Evolutionary conservation across 441 rosid genomes (phyloP), one percentile per base, ranked within the genome.

Genomic region (Aleurites moluccanus): DNA sequence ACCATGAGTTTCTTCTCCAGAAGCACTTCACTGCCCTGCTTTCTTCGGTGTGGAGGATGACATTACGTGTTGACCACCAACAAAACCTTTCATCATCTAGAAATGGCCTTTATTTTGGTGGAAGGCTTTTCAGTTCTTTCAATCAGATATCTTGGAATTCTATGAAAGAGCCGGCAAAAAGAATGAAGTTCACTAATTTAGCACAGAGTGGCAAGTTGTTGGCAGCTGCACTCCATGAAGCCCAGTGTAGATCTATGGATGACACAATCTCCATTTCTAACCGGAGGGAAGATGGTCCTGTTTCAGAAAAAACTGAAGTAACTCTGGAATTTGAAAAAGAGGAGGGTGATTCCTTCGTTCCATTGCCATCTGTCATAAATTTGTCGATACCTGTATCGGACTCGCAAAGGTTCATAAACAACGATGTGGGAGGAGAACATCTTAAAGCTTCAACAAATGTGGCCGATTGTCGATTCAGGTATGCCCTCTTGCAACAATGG

Each of bases 381-480:
- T 64, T 96, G 78, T 87, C 88, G 45, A 82, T 96, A 83, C 83
- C 82, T 71, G 81, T 80, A 68, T 85, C 87, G 42, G 81, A 84
- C 44, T 84, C 80, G 23, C 75, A 25, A 63, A 40, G 77, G 62
- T 80, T 79, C 67, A 72, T 59, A 55, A 82, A 63, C 69, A 80
- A 79, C 77, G 78, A 84, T 69, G 62, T 67, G 2, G 85, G 64
- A 72, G 85, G 68, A 77, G 84, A 86, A 66, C 77, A 83, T 84
- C 85, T 90, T 40, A 89, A 81, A 79, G 74, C 82, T 69, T 85
- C 86, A 6, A 75, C 72, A 68, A 60, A 50, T 73, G 75, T 83
- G 79, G 89, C 94, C 11, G 98, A 94, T 83, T 86, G 81, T 78
- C 97, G 98, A 55, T 89, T 87, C 85, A 91, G 96, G 98, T 94